phyloP scores from a whole-genome alignment of 345 rosid genomes.

The Syzygium jambos region DNA sequence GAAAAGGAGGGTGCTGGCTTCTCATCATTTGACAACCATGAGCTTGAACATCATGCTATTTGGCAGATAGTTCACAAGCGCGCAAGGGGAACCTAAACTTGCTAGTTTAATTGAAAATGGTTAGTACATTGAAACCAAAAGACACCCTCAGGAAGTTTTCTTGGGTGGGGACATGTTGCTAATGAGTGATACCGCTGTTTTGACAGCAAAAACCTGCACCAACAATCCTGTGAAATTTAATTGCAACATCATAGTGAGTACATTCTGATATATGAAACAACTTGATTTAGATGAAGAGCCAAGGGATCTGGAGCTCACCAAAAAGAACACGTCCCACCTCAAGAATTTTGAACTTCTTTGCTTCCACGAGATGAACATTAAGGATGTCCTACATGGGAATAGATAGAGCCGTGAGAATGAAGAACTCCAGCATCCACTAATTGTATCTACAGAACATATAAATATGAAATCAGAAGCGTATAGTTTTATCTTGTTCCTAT shows the following conservation, averaged over 20 bases:
- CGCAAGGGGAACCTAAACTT: neutral
- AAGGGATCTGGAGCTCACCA: constrained; percentile 18
- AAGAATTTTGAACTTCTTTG: constrained; percentile 23
- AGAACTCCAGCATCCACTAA: neutral
- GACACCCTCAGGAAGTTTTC: constrained; percentile 30
- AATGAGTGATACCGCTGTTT: constrained; percentile 32
- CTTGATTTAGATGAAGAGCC: neutral
- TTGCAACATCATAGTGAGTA: neutral
- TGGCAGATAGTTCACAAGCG: neutral
- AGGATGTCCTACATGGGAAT: constrained; percentile 11
- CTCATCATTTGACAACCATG: neutral
- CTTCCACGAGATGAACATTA: constrained; percentile 18
- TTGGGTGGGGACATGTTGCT: constrained; percentile 77
- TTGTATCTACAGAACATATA: neutral
- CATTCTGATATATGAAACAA: neutral
- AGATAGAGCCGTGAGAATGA: neutral
- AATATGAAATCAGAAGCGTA: neutral
- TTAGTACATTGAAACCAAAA: neutral
- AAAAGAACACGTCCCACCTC: constrained; percentile 24
- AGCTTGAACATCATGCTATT: neutral
- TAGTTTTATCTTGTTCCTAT: neutral
- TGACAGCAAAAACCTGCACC: constrained; percentile 30
- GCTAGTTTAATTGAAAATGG: neutral
- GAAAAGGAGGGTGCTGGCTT: neutral
- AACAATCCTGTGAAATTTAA: constrained; percentile 1